Conservation (phyloP, 2,329 filamentous ascomycete genomes). For the Cadophora sp. region DNA sequence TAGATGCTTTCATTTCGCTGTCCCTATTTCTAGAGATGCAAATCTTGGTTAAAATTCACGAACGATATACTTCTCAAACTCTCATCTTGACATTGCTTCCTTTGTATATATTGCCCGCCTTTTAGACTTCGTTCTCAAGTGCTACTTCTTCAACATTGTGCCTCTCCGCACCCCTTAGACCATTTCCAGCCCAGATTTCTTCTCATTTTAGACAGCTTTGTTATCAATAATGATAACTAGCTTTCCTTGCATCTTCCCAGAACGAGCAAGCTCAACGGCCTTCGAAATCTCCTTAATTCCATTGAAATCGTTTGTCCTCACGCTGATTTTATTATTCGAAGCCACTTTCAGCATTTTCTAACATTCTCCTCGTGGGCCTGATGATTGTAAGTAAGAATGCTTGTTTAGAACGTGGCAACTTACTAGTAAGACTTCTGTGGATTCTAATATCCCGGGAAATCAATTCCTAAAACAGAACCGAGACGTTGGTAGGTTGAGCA, state of each 20-base stretch:
- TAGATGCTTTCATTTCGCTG: conserved; percentile 13
- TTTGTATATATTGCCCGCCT: neutral
- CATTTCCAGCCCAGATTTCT: conserved; percentile 35
- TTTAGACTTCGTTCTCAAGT: neutral
- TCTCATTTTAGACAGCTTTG: conserved; percentile 43
- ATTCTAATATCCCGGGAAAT: conserved; percentile 61
- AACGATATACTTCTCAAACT: neutral
- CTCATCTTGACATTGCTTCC: neutral
- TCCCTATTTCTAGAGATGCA: conserved; percentile 2
- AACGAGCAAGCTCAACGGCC: conserved; percentile 56
- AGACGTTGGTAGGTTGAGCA: conserved; percentile 55
- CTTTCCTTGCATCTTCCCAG: conserved; percentile 62
- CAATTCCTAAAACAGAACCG: conserved; percentile 53
- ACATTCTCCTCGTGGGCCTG: conserved; percentile 52
- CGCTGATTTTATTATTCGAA: conserved; percentile 53
- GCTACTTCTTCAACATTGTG: neutral
- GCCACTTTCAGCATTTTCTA: conserved; percentile 56
- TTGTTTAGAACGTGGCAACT: conserved; percentile 3
- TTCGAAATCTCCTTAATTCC: conserved; percentile 59
- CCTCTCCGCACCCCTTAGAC: conserved; percentile 20
- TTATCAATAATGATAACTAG: conserved; percentile 59
- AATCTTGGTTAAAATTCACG: neutral
- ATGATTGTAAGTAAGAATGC: neutral
- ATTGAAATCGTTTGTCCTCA: conserved; percentile 58
- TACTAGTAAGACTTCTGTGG: conserved; percentile 51